These are phyloP conservation scores for Pseudonectria foliicola DNA, from an alignment of 2,329 filamentous ascomycete species.

Conservation along the genomic window DNA sequence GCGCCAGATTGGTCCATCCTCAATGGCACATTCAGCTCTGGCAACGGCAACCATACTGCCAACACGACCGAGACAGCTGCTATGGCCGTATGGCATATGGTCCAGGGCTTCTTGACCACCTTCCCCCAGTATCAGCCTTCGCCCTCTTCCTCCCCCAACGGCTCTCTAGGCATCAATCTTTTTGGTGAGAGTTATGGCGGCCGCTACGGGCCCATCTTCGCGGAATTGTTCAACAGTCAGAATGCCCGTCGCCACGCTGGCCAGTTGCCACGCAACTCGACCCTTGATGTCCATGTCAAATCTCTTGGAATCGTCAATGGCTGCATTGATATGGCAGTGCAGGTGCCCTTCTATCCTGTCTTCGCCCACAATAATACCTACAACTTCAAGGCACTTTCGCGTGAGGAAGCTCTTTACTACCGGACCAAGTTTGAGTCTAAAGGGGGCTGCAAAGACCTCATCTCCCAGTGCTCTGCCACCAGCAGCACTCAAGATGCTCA, in stretches of 20 bases:
- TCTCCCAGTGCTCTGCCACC: conserved; percentile 44
- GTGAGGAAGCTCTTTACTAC: conserved; percentile 43
- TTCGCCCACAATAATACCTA: conserved; percentile 62
- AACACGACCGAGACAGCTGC: conserved; percentile 52
- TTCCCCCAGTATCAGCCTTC: conserved; percentile 52
- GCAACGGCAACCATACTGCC: conserved; percentile 38
- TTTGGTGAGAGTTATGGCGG: conserved; percentile 67
- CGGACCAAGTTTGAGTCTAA: conserved; percentile 21
- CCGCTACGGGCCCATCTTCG: conserved; percentile 61
- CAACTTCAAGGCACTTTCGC: conserved; percentile 49
- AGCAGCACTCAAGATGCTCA: conserved; percentile 32
- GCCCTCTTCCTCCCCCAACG: conserved; percentile 25
- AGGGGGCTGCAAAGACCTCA: conserved; percentile 46
- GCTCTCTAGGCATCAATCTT: conserved; percentile 51
- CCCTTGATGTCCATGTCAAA: conserved; percentile 51
- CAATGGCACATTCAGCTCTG: conserved; percentile 60
- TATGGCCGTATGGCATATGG: conserved; percentile 57
- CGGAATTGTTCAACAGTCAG: conserved; percentile 51
- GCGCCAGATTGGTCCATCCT: conserved; percentile 32
- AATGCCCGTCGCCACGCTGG: conserved; percentile 50
- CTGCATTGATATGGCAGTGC: conserved; percentile 57
- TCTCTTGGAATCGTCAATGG: conserved; percentile 67
- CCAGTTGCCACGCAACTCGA: conserved; percentile 39
- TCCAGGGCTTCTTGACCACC: conserved; percentile 52
- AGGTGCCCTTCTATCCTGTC: conserved; percentile 48